Percentiles rank a stretch among this genome's conserved stretches.
These are phyloP conservation scores for Claviceps africana DNA, from an alignment of 2,329 filamentous ascomycete genomes.

Conservation along the genomic window DNA sequence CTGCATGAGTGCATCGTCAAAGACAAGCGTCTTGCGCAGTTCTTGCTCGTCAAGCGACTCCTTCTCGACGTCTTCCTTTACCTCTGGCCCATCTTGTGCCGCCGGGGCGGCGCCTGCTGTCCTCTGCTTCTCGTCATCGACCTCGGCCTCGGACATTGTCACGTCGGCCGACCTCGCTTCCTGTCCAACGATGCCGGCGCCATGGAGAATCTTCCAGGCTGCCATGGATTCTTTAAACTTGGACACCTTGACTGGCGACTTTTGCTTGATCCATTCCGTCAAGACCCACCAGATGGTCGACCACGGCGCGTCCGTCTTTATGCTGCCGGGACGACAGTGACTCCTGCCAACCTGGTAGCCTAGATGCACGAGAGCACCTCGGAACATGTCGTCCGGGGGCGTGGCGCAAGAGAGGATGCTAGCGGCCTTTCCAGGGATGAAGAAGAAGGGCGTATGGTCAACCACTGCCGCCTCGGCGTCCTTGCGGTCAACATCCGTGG, in stretches of 20 bases:
- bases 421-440: conserved; percentile 60
- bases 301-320: conserved; percentile 93
- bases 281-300: conserved; percentile 81
- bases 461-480: conserved; percentile 44
- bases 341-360: conserved; percentile 76
- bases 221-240: conserved; percentile 56
- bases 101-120: conserved; percentile 4
- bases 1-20: conserved; percentile 64
- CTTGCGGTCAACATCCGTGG: conserved; percentile 24
- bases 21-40: conserved; percentile 47
- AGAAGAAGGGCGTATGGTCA: conserved; percentile 75
- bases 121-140: conserved; percentile 13
- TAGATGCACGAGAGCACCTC: conserved; percentile 65
- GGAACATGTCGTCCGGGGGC: conserved; percentile 63
- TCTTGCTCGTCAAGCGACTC: conserved; percentile 16
- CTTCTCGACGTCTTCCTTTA: conserved; percentile 10
- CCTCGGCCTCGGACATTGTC: conserved; percentile 27
- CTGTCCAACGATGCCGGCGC: conserved; percentile 23
- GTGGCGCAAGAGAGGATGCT: conserved; percentile 68
- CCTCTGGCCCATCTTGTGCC: conserved; percentile 9
- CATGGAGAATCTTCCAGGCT: conserved; percentile 53
- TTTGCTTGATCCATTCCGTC: conserved; percentile 78
- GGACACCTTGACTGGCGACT: conserved; percentile 59
- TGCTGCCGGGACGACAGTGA: conserved; percentile 76
- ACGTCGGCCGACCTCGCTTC: conserved; percentile 6